phyloP scores from a whole-genome alignment of 768 basidiomycete species.

The Trichaptum fuscoviolaceum region DNA sequence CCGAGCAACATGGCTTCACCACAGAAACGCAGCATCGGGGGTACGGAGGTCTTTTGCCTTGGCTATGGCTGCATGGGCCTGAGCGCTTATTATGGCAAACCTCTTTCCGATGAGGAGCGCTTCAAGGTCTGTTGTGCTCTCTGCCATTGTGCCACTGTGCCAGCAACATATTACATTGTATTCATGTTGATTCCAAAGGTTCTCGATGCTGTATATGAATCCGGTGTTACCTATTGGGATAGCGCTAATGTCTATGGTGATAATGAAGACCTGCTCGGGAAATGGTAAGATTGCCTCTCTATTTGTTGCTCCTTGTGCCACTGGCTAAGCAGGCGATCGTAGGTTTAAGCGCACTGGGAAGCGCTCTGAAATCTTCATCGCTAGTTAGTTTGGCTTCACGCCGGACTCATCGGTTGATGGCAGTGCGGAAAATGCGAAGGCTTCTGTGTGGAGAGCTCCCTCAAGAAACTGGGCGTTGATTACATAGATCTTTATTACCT shows the following conservation, averaged over 20 bases:
- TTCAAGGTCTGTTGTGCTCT: background rate
- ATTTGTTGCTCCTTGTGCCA: background rate
- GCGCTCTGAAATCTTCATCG: constrained; percentile 50
- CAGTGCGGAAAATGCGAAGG: constrained; percentile 2
- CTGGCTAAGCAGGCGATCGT: background rate
- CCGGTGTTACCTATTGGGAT: constrained; percentile 24
- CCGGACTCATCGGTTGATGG: constrained; percentile 12
- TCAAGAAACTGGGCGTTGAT: constrained; percentile 13
- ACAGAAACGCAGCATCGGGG: constrained; percentile 21
- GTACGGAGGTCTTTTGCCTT: constrained; percentile 41
- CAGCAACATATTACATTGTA: background rate
- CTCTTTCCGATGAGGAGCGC: constrained; percentile 14
- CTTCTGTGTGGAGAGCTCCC: constrained; percentile 8
- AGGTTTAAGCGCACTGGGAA: constrained; percentile 52
- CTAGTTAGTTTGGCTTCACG: constrained; percentile 49
- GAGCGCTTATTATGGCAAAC: constrained; percentile 41
- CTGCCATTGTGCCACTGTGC: background rate
- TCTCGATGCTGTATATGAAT: constrained; percentile 36
- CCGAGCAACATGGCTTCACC: background rate
- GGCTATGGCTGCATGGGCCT: constrained; percentile 63
- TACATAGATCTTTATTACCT: constrained; percentile 16
- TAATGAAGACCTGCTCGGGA: background rate
- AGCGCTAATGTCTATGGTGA: background rate
- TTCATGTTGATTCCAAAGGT: constrained; percentile 23
- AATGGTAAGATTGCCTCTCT: background rate